Evolutionary conservation across 2,329 filamentous ascomycete genomes (phyloP).

Genomic region (Dactylellina drechsleri): DNA sequence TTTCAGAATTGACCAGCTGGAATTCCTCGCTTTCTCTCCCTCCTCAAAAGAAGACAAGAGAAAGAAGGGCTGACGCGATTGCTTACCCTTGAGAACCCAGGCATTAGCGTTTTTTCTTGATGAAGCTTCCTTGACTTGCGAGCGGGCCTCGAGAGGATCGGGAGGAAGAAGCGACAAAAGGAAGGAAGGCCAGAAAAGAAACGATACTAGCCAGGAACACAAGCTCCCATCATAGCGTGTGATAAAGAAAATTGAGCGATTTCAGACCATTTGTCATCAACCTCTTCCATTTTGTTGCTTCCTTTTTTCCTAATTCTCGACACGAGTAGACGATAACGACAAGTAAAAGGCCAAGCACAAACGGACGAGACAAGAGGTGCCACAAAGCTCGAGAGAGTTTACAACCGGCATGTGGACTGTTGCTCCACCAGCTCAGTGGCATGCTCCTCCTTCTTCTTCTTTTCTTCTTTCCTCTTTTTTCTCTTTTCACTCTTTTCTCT

Average conservation of each 20-base stretch:
- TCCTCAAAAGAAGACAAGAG: conserved; percentile 2
- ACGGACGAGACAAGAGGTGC: conserved; percentile 44
- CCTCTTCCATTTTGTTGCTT: neutral
- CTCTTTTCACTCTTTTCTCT: conserved; percentile 16
- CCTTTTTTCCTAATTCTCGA: neutral
- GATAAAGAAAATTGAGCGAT: conserved; percentile 44
- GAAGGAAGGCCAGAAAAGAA: conserved; percentile 20
- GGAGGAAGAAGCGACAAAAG: conserved; percentile 33
- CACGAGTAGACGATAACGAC: conserved; percentile 38
- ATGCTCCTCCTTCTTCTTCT: conserved; percentile 5
- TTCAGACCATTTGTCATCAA: conserved; percentile 51
- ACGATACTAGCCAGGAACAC: conserved; percentile 40
- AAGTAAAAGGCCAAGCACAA: conserved; percentile 28
- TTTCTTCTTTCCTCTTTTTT: conserved; percentile 4
- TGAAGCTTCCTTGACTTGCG: conserved; percentile 29
- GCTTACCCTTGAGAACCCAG: conserved; percentile 42
- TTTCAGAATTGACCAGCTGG: conserved; percentile 54
- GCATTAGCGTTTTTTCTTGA: conserved; percentile 22
- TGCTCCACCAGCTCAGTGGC: conserved; percentile 2
- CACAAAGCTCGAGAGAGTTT: conserved; percentile 42
- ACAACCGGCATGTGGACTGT: conserved; percentile 35
- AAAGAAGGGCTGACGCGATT: conserved; percentile 54
- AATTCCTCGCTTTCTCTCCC: conserved; percentile 23
- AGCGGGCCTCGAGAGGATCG: conserved; percentile 21
- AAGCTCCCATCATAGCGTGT: conserved; percentile 36